These are phyloP conservation scores for Saccharomycopsis malanga DNA, from an alignment of 805 yeast genomes.

Conservation along the genomic window DNA sequence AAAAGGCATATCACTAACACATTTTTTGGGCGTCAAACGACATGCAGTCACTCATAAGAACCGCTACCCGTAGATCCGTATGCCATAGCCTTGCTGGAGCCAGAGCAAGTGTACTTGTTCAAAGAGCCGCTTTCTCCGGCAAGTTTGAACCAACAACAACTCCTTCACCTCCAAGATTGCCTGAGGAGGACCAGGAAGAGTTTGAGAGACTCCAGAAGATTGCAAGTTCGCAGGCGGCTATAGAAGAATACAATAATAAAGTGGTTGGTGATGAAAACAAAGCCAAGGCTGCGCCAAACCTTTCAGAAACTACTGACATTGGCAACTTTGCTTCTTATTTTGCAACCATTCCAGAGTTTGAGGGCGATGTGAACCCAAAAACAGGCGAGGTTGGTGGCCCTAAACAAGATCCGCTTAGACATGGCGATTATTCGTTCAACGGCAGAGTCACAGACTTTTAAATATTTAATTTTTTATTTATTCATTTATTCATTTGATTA, in stretches of 20 bases:
- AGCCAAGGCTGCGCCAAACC: slow-evolving; percentile 21
- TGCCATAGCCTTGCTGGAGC: not conserved
- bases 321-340: slow-evolving; percentile 55
- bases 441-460: slow-evolving; percentile 95
- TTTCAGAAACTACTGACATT: slow-evolving; percentile 40
- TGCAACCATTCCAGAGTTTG: slow-evolving; percentile 87
- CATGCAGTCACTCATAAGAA: too few species aligned
- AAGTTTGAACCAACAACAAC: slow-evolving; percentile 11
- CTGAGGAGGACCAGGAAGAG: slow-evolving; percentile 80
- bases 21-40: too few species aligned
- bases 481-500: too few species aligned
- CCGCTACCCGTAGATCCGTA: too few species aligned
- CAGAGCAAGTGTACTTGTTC: not conserved
- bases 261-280: slow-evolving; percentile 6
- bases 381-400: slow-evolving; percentile 98
- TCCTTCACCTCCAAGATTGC: slow-evolving; percentile 61
- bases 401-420: slow-evolving; percentile 89
- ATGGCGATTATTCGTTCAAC: slow-evolving; percentile 90
- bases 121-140: slow-evolving; percentile 1
- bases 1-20: too few species aligned
- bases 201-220: slow-evolving; percentile 78
- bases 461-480: not conserved
- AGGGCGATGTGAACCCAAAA: slow-evolving; percentile 85
- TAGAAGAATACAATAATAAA: slow-evolving; percentile 61
- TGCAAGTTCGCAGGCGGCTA: slow-evolving; percentile 73